A percentile compares a stretch with the other conserved stretches of the same genome.
phyloP scores from a whole-genome alignment of 495 filamentous ascomycete species.

The Penicillium daleae region DNA sequence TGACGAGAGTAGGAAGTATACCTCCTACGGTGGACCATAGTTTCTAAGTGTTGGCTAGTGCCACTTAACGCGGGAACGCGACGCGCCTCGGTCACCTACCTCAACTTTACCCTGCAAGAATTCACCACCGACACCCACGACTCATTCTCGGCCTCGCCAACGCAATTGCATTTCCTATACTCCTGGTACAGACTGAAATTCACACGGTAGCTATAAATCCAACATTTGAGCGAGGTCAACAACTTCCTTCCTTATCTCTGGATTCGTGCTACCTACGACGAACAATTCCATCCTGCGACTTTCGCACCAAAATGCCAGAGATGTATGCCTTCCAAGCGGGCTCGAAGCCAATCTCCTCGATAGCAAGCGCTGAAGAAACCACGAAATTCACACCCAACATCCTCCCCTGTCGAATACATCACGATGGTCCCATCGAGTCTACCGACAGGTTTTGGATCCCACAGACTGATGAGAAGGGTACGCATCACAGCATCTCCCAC shows the following conservation, averaged over 20 bases:
- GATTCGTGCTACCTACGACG: background rate
- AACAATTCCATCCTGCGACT: slow-evolving; percentile 1
- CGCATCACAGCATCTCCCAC: slow-evolving; percentile 3
- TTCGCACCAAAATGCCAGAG: slow-evolving; percentile 26
- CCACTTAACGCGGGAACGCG: slow-evolving; percentile 46
- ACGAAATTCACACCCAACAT: slow-evolving; percentile 67
- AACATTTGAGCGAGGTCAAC: background rate
- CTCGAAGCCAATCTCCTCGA: slow-evolving; percentile 25
- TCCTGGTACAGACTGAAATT: no score
- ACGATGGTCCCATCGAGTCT: slow-evolving; percentile 71
- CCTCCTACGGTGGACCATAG: background rate
- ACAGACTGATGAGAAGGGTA: slow-evolving; percentile 47
- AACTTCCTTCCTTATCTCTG: background rate
- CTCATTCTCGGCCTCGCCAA: background rate
- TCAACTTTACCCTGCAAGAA: slow-evolving; percentile 14
- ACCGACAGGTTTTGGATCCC: slow-evolving; percentile 75
- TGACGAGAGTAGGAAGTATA: no score
- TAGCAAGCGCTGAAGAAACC: slow-evolving; percentile 18
- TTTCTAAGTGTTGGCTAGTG: slow-evolving; percentile 3
- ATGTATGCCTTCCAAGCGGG: slow-evolving; percentile 48
- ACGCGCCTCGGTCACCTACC: slow-evolving; percentile 32
- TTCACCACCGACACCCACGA: slow-evolving; percentile 7
- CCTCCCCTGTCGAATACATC: slow-evolving; percentile 81
- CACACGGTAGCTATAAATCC: background rate
- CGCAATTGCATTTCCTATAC: background rate